phyloP scores from a whole-genome alignment of 306 rosid genomes.

The Mimosa bimucronata region DNA sequence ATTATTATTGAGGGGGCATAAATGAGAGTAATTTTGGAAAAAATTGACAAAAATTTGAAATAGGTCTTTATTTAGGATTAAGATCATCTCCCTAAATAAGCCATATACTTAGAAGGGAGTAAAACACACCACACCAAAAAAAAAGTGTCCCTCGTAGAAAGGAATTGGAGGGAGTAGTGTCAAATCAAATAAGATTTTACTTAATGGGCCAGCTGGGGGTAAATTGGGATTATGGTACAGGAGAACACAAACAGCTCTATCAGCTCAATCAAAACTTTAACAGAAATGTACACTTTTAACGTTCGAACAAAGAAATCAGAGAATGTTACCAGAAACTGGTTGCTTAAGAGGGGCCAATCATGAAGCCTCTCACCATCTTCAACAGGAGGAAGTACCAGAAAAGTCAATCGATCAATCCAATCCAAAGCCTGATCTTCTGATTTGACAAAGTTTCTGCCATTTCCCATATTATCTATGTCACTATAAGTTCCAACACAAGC shows the following conservation, averaged over 20 bases:
- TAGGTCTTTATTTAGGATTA: too few species aligned
- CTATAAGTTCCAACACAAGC: constrained; percentile 9
- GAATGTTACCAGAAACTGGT: constrained; percentile 14
- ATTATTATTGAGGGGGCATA: too few species aligned
- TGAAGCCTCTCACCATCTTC: not conserved
- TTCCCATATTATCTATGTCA: constrained; percentile 24
- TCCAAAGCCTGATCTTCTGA: constrained; percentile 32
- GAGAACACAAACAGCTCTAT: not conserved
- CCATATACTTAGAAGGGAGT: too few species aligned
- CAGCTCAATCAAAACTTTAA: too few species aligned
- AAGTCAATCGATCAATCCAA: constrained; percentile 33
- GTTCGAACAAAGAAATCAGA: not conserved
- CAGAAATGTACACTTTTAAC: not conserved
- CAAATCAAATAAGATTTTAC: not conserved
- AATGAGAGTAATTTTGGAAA: too few species aligned
- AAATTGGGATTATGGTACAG: not conserved
- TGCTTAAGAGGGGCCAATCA: constrained; percentile 31
- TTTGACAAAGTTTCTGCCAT: constrained; percentile 23
- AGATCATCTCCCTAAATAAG: too few species aligned
- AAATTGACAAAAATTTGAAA: too few species aligned
- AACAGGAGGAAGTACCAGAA: constrained; percentile 18
- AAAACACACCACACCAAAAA: too few species aligned
- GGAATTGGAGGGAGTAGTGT: too few species aligned
- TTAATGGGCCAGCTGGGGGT: not conserved
- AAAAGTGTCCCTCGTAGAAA: too few species aligned